Evolutionary conservation across 78 protist species (phyloP).

Genomic region (Goniomonas avonlea): DNA sequence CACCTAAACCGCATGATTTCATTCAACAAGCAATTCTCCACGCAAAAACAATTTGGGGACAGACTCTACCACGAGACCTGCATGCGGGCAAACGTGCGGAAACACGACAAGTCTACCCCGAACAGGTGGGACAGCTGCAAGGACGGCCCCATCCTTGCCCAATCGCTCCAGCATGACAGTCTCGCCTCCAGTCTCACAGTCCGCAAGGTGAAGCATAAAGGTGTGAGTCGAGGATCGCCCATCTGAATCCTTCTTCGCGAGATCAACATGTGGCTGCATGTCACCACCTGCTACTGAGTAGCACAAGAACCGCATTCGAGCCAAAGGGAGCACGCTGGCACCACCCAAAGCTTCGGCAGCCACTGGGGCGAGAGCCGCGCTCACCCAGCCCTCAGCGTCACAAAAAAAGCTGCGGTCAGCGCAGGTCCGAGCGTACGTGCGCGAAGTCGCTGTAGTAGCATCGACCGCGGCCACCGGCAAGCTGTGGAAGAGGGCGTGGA

Average conservation of each 20-base stretch:
- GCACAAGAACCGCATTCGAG: background rate
- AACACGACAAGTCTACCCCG: slow-evolving; percentile 11
- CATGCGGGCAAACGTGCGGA: slow-evolving; percentile 23
- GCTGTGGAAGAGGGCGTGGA: background rate
- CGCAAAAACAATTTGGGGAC: slow-evolving; percentile 3
- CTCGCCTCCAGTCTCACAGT: background rate
- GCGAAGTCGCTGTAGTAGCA: too few species aligned
- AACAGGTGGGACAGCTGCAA: background rate
- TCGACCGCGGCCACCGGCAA: background rate
- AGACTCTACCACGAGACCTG: background rate
- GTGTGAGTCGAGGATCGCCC: background rate
- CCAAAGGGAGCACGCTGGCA: background rate
- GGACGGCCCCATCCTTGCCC: background rate
- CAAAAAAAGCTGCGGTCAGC: background rate
- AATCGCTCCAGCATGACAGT: background rate
- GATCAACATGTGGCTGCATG: slow-evolving; percentile 12
- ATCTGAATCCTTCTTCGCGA: background rate
- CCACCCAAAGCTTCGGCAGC: too few species aligned
- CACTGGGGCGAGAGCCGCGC: background rate
- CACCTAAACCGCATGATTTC: background rate
- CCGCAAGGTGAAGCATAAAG: slow-evolving; percentile 1
- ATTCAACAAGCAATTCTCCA: background rate
- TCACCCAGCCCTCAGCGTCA: slow-evolving; percentile 17
- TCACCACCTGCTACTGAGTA: slow-evolving; percentile 6
- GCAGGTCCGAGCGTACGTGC: background rate